Conservation (phyloP, 768 basidiomycete genomes). For the Phylloporus arenicola region DNA sequence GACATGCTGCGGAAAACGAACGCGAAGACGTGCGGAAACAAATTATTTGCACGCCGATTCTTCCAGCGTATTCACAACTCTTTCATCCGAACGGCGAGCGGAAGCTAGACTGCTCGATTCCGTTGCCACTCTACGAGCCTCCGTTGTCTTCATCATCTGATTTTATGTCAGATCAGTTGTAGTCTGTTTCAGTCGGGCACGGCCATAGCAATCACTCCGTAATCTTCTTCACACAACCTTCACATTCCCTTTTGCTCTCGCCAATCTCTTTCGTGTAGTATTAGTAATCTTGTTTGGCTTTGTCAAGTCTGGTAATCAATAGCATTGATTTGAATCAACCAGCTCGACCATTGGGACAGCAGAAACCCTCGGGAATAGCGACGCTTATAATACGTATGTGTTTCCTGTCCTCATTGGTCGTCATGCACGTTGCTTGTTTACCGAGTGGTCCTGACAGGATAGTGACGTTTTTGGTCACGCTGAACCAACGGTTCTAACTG, state of each 20-base stretch:
- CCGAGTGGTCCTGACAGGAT: too few relatives aligned
- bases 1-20: not conserved
- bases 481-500: not conserved
- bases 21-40: conserved; percentile 8
- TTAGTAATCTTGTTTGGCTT: not conserved
- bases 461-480: too few relatives aligned
- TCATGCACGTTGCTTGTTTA: too few relatives aligned
- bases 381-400: too few relatives aligned
- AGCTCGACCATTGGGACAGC: too few relatives aligned
- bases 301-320: too few relatives aligned
- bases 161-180: conserved; percentile 3
- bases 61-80: conserved; percentile 76
- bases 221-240: not conserved
- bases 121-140: conserved; percentile 62
- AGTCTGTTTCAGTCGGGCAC: not conserved
- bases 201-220: not conserved
- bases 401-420: too few relatives aligned
- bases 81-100: conserved; percentile 70
- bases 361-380: too few relatives aligned
- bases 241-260: not conserved
- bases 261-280: not conserved
- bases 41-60: conserved; percentile 26
- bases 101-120: conserved; percentile 60
- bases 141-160: conserved; percentile 5
- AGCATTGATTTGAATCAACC: too few relatives aligned